These are phyloP conservation scores for Byssothecium circinans DNA, from an alignment of 2,329 filamentous ascomycete genomes.

Conservation along the genomic window DNA sequence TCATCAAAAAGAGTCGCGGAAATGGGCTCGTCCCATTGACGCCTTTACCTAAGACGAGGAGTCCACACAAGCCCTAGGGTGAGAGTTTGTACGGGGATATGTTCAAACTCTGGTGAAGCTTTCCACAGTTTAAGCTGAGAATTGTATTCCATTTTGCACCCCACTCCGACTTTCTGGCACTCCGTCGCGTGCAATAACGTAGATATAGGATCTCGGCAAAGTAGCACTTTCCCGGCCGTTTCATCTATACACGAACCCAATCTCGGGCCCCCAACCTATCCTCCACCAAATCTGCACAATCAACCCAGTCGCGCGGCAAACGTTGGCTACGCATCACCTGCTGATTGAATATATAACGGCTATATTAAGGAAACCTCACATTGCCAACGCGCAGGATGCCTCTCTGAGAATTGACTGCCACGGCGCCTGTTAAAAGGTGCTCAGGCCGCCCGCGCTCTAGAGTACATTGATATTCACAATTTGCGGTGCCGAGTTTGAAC, in stretches of 20 bases:
- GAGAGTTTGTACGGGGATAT: too few species aligned
- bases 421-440: constrained; percentile 8
- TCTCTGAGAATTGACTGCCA: constrained; percentile 6
- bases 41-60: too few species aligned
- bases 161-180: background rate
- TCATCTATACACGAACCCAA: constrained; percentile 30
- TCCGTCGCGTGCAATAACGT: background rate
- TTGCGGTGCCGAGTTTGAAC: background rate
- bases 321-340: constrained; percentile 15
- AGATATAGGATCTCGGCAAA: constrained; percentile 9
- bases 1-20: too few species aligned
- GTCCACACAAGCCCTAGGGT: too few species aligned
- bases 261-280: constrained; percentile 12
- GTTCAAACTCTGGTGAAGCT: too few species aligned
- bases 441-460: background rate
- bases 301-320: constrained; percentile 15
- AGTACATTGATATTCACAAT: constrained; percentile 5
- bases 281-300: constrained; percentile 14
- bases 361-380: constrained; percentile 19
- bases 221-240: constrained; percentile 21
- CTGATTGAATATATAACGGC: constrained; percentile 13
- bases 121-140: too few species aligned
- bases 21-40: too few species aligned
- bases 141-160: too few species aligned
- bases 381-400: constrained; percentile 14